Percentiles rank a stretch among this genome's conserved stretches.
These are phyloP conservation scores for Phaffia rhodozyma DNA, from an alignment of 1,284 basidiomycete genomes.

Conservation along the genomic window DNA sequence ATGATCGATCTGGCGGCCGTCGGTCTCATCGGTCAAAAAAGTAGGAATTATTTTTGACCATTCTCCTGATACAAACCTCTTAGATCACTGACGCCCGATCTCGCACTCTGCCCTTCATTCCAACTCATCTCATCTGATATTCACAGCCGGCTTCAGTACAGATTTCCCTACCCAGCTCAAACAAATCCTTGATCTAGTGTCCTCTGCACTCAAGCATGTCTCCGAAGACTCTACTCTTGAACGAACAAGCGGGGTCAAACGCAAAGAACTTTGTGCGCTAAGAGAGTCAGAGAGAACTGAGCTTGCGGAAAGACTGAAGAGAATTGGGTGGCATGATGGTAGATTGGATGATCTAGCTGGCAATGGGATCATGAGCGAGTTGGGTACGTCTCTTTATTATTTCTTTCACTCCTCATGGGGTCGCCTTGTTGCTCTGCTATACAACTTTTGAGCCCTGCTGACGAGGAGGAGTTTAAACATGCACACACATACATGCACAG, in stretches of 20 bases:
- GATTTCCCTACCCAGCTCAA: slow-evolving; percentile 63
- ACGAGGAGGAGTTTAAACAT: too few species aligned
- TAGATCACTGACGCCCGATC: neutral
- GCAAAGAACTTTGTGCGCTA: slow-evolving; percentile 37
- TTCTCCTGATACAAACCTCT: neutral
- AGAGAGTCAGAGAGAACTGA: slow-evolving; percentile 25
- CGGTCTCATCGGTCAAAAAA: slow-evolving; percentile 88
- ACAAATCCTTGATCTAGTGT: slow-evolving; percentile 70
- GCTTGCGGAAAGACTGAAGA: slow-evolving; percentile 32
- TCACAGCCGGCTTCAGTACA: slow-evolving; percentile 65
- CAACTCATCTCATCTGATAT: neutral
- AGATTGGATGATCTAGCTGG: slow-evolving; percentile 66
- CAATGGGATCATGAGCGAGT: slow-evolving; percentile 67
- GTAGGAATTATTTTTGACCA: slow-evolving; percentile 34
- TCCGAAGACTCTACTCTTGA: slow-evolving; percentile 21
- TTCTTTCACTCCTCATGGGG: neutral
- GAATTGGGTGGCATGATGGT: slow-evolving; percentile 66
- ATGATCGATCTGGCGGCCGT: slow-evolving; percentile 86
- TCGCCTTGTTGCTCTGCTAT: too few species aligned
- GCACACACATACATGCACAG: neutral
- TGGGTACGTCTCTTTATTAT: slow-evolving; percentile 40
- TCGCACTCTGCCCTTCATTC: neutral
- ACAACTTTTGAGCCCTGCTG: neutral
- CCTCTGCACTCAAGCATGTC: slow-evolving; percentile 56
- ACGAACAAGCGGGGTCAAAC: slow-evolving; percentile 35